Evolutionary conservation across 345 rosid genomes (phyloP).

Genomic region (Hypericum androsaemum): DNA sequence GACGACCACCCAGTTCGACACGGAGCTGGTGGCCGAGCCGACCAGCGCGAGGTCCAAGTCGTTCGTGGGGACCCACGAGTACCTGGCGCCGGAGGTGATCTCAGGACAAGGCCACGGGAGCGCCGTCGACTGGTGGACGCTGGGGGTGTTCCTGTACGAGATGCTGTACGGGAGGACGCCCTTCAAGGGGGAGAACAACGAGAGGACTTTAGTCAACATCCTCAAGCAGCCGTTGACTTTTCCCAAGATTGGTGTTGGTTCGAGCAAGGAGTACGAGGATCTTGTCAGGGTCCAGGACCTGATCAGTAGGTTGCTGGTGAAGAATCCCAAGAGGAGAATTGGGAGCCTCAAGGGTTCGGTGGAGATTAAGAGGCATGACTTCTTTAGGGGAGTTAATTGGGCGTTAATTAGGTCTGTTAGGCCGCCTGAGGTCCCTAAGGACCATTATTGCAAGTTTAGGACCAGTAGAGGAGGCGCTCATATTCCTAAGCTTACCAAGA

Average conservation of each 20-base stretch:
- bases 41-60: conserved; percentile 66
- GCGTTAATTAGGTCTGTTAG: conserved; percentile 69
- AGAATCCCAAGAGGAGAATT: conserved; percentile 78
- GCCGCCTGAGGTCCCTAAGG: conserved; percentile 72
- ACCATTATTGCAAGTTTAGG: conserved; percentile 21
- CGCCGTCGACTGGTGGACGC: conserved; percentile 97
- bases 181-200: conserved; percentile 87
- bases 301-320: conserved; percentile 51
- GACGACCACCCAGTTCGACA: conserved; percentile 7
- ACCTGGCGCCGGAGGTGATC: conserved; percentile 89
- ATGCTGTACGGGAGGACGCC: conserved; percentile 83
- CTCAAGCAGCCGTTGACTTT: conserved; percentile 64
- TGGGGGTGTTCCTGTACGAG: conserved; percentile 78
- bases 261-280: conserved; percentile 47
- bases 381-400: conserved; percentile 83
- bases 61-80: conserved; percentile 92
- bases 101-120: conserved; percentile 97
- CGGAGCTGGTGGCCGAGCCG: conserved; percentile 72
- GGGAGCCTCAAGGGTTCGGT: conserved; percentile 69
- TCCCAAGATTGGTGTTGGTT: conserved; percentile 51
- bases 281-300: conserved; percentile 66
- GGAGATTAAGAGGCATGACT: conserved; percentile 77
- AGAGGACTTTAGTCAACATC: conserved; percentile 69
- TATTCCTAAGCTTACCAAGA: conserved; percentile 56
- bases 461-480: conserved; percentile 18